Evolutionary conservation across 75 land plant genomes (phyloP), one percentile per base, ranked within the genome.

Genomic region (Cupressus sempervirens): DNA sequence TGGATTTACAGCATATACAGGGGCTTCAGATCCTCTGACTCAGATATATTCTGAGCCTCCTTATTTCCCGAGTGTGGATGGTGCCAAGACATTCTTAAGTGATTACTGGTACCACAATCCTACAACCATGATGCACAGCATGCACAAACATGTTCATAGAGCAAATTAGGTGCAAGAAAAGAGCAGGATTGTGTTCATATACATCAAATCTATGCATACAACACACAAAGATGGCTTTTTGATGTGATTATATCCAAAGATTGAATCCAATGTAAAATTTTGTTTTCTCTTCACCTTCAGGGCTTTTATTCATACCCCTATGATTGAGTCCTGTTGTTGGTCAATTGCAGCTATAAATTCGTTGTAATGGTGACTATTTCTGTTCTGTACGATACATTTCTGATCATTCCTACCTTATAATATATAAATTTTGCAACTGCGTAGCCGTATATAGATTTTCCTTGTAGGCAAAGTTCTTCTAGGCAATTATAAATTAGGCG

Each of bases 21-120:
- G 83, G 34, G 83, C 88, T 68, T 12, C 70, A 16, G 93, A 92
- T 81, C 84, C 92, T 75, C 85, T 94, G 76, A 76, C 89, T 77
- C 93, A 90, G 80, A 67, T 93, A 16, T 92, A 92, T 80, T 52
- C 87, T 68, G 97, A 95, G 84, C 97, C 97, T 3, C 89, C 97
- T 20, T 92, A 95, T 82, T 95, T 83, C 52, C 95, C 95, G 40
- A 93, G 96, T 85, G 83, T 93, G 80, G 97, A 93, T 84, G 97
- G 94, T 0, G 95, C 95, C 0, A 92, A 92, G 90, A 95, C 97
- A 16, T 92, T 95, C 79, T 43, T 95, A 76, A 92, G 95, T 11
- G 89, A 91, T 30, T 91, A 56, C 48, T 93, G 94, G 95, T 84
- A 81, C 38, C 88, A 89, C 77, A 70, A 11, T 30, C 73, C 73